phyloP scores from a whole-genome alignment of 2,329 filamentous ascomycete genomes.

The Zymoseptoria passerinii region DNA sequence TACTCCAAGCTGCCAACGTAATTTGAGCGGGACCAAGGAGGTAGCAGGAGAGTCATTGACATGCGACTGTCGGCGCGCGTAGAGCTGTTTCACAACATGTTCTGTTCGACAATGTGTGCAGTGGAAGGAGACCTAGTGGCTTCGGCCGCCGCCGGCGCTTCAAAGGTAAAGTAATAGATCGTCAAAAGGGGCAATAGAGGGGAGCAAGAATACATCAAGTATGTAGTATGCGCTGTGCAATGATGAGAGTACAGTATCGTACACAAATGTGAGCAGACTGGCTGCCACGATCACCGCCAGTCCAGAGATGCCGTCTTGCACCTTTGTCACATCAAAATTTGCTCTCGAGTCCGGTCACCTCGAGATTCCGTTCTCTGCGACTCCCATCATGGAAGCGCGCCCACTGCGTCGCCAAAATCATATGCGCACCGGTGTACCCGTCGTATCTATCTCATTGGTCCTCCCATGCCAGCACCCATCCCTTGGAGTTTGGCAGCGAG shows the following conservation, averaged over 20 bases:
- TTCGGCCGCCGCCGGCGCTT: too few species aligned
- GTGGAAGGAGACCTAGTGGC: not conserved
- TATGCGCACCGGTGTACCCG: not conserved
- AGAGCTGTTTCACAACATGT: not conserved
- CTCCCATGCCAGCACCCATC: constrained; percentile 20
- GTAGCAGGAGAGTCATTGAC: too few species aligned
- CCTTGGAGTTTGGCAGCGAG: constrained; percentile 39
- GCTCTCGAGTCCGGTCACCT: not conserved
- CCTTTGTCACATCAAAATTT: not conserved
- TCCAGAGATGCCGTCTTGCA: not conserved
- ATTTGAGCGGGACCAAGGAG: too few species aligned
- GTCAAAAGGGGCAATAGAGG: not conserved
- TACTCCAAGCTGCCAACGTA: too few species aligned
- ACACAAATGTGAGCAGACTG: not conserved
- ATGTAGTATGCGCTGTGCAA: not conserved
- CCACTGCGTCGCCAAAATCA: not conserved
- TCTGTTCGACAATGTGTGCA: not conserved
- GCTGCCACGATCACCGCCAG: not conserved
- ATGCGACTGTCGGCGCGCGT: too few species aligned
- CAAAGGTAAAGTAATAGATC: not conserved
- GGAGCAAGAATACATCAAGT: not conserved
- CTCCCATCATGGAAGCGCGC: too few species aligned
- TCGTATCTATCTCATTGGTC: constrained; percentile 11
- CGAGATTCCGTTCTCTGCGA: not conserved
- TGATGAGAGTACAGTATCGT: not conserved